Evolutionary conservation across 176 grass and related monocot genomes (phyloP).

Genomic region (Triticum turgidum): DNA sequence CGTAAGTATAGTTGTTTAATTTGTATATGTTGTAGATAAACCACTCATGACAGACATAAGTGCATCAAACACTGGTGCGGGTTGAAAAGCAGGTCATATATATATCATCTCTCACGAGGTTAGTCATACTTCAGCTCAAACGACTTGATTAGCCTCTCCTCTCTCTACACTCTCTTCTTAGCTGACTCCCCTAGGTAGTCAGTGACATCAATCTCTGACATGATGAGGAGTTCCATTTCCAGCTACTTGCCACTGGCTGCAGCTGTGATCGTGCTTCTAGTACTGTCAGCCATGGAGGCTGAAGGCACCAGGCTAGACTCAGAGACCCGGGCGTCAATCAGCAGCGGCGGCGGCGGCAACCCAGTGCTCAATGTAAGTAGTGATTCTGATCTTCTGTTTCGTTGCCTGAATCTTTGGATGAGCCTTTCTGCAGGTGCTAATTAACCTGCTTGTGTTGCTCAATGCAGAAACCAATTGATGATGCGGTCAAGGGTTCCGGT

Average conservation of each 20-base stretch:
- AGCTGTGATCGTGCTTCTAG: conserved; percentile 11
- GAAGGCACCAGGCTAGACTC: conserved; percentile 46
- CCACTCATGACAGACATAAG: conserved; percentile 14
- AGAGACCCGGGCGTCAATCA: conserved; percentile 21
- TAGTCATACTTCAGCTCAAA: neutral
- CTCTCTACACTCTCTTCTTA: neutral
- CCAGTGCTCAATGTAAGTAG: conserved; percentile 30
- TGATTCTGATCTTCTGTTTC: neutral
- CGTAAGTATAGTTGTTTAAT: neutral
- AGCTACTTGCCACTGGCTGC: neutral
- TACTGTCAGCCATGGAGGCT: conserved; percentile 11
- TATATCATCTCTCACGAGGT: neutral
- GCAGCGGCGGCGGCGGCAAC: neutral
- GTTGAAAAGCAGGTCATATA: neutral
- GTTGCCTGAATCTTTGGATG: neutral
- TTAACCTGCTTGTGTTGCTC: neutral
- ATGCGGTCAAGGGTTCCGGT: neutral
- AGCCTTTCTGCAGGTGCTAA: neutral
- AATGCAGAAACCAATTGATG: conserved; percentile 33
- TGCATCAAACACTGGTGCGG: neutral
- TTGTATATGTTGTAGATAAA: neutral
- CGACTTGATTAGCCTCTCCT: neutral
- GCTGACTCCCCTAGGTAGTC: neutral
- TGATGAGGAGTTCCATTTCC: conserved; percentile 27
- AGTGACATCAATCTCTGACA: neutral